Percentiles rank a stretch among this genome's conserved stretches.
Evolutionary conservation across 2,329 filamentous ascomycete species (phyloP).

Genomic region (Aspergillus persii): DNA sequence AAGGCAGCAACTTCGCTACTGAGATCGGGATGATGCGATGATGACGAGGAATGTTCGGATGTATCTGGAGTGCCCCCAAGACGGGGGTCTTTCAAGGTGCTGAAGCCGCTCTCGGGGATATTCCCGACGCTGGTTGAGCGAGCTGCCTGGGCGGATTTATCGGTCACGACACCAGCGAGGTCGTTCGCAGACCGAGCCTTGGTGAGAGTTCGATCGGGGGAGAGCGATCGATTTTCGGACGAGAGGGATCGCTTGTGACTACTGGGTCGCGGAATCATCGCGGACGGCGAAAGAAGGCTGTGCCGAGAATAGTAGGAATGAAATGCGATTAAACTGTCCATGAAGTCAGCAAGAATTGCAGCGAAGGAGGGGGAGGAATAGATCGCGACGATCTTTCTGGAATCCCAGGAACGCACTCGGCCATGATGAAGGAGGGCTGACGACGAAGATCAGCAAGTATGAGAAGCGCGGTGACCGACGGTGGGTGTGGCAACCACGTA

Average conservation of each 20-base stretch:
- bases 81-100: conserved; percentile 47
- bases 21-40: conserved; percentile 56
- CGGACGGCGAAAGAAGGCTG: conserved; percentile 37
- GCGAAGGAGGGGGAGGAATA: neutral
- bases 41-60: conserved; percentile 33
- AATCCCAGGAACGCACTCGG: conserved; percentile 34
- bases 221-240: conserved; percentile 33
- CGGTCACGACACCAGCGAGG: conserved; percentile 35
- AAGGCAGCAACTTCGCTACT: conserved; percentile 80
- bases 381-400: neutral
- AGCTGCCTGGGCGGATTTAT: conserved; percentile 21
- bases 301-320: conserved; percentile 36
- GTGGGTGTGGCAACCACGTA: conserved; percentile 17
- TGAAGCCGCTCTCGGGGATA: conserved; percentile 42
- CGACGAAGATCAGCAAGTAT: conserved; percentile 20
- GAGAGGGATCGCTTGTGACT: conserved; percentile 39
- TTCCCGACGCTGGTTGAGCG: conserved; percentile 29
- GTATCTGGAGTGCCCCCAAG: conserved; percentile 36
- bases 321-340: conserved; percentile 37
- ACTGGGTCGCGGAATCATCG: conserved; percentile 36
- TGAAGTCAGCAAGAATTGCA: conserved; percentile 15
- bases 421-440: conserved; percentile 26
- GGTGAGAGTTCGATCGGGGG: conserved; percentile 38
- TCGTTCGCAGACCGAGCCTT: conserved; percentile 47
- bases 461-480: conserved; percentile 13